Base-by-base conservation (phyloP, 768 basidiomycete genomes). In the Rhizopogon vinicolor region DNA sequence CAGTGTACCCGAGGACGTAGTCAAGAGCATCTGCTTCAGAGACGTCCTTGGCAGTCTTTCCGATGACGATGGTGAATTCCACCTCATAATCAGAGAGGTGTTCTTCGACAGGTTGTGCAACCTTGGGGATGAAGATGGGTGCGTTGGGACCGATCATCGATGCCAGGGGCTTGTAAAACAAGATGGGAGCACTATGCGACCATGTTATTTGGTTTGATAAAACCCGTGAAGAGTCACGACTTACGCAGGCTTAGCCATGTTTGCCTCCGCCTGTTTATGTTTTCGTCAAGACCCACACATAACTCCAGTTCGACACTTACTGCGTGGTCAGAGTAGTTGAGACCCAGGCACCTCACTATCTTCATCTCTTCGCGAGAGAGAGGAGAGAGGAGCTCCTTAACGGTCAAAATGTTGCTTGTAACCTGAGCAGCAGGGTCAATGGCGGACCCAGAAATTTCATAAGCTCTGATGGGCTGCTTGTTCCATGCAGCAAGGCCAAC, bases 301-400 rank as follows among this genome's bases (percentile, higher is more conserved):
- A 14, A 10, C 48, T 49, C 9, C 2, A 22, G 19, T 19, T 16
- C 2, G 6, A 10, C 41, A 68, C 79, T 57, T 62, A 80, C 90
- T 7, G 91, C 91, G 72, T 92, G 89, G 62, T 91, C 89, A n/a
- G 80, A 79, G 65, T 93, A 93, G 66, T 93, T 93, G 46, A 93
- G 71, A 0, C 90, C 90, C 12, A 93, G 71, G 69, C 89, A 91
- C 10, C 90, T 80, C 28, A 89, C 87, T 3, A 86, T 71, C 57
- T 81, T 82, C 58, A 91, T 75, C 63, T 89, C 77, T 57, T 86
- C 81, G 41, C 79, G 73, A 8, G 86, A 77, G 25, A 93, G 75
- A 10, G 90, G 90, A 3, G 83, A 73, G 16, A 93, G 78, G 39
- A 93, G 80, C 41, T 80, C 74, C 65, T 84, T 80, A 41, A 91